Conservation (phyloP, 192 early-diverging fungal species). For the Coemansia sp. region DNA sequence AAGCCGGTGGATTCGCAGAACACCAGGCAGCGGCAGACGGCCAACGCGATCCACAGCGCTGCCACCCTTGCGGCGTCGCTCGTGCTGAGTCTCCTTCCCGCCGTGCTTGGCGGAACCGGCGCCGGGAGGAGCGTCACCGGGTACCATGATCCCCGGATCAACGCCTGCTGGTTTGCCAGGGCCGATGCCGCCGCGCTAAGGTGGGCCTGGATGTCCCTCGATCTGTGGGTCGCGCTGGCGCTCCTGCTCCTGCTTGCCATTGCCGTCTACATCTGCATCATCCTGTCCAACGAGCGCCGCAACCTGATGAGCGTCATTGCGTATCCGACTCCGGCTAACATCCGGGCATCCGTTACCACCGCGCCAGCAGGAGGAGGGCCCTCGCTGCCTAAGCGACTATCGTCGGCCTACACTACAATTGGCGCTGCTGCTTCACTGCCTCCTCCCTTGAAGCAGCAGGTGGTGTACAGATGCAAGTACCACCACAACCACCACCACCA, state of each 20-base stretch:
- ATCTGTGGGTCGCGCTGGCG: constrained; percentile 36
- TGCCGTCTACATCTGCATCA: constrained; percentile 31
- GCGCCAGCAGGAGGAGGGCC: background rate
- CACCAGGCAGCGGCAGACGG: constrained; percentile 13
- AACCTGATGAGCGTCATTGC: constrained; percentile 30
- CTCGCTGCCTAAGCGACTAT: background rate
- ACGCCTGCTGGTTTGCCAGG: constrained; percentile 34
- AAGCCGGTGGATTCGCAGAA: constrained; percentile 13
- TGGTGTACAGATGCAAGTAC: background rate
- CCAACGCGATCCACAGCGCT: constrained; percentile 23
- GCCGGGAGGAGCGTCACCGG: background rate
- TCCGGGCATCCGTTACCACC: background rate
- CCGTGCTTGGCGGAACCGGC: constrained; percentile 16
- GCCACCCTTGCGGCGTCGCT: constrained; percentile 18
- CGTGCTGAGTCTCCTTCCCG: constrained; percentile 38
- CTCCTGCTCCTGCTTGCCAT: constrained; percentile 37
- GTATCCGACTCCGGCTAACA: background rate
- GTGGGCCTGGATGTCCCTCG: constrained; percentile 51
- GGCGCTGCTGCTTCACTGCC: background rate
- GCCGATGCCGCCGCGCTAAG: constrained; percentile 18
- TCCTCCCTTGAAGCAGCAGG: background rate
- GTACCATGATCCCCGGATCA: constrained; percentile 19
- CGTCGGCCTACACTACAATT: background rate
- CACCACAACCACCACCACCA: no score
- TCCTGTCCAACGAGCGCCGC: constrained; percentile 44